These are phyloP conservation scores for Trichosporon sp. DNA, from an alignment of 1,284 basidiomycete species.

Conservation along the genomic window DNA sequence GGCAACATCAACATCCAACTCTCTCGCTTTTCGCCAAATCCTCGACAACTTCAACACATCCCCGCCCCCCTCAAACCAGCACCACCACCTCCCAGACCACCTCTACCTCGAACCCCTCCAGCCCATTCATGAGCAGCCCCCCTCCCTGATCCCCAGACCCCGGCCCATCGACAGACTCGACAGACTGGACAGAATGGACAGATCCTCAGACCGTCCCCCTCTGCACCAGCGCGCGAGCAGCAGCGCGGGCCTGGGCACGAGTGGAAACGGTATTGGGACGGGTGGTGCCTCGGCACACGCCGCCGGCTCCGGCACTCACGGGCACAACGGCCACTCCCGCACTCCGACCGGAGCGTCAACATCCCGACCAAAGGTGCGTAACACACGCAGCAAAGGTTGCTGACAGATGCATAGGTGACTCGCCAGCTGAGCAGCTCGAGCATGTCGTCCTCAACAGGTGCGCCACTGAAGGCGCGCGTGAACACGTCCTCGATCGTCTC, in stretches of 20 bases:
- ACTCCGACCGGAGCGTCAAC: slow-evolving; percentile 5
- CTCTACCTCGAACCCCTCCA: slow-evolving; percentile 11
- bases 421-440: slow-evolving; percentile 16
- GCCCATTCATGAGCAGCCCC: slow-evolving; percentile 19
- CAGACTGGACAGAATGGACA: neutral
- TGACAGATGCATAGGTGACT: slow-evolving; percentile 18
- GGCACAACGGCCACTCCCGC: neutral
- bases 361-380: slow-evolving; percentile 6
- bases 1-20: slow-evolving; percentile 16
- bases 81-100: slow-evolving; percentile 16
- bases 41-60: neutral
- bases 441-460: slow-evolving; percentile 14
- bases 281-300: neutral
- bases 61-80: neutral
- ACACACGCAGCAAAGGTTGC: neutral
- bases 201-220: too few relatives aligned
- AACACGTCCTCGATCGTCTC: slow-evolving; percentile 31
- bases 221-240: neutral
- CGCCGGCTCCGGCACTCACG: neutral
- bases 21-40: slow-evolving; percentile 18
- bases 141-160: slow-evolving; percentile 10
- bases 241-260: neutral
- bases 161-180: slow-evolving; percentile 5
- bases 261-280: too few relatives aligned
- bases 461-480: slow-evolving; percentile 33